phyloP scores from a whole-genome alignment of 202 grass and related monocot species.

The Setaria italica region DNA sequence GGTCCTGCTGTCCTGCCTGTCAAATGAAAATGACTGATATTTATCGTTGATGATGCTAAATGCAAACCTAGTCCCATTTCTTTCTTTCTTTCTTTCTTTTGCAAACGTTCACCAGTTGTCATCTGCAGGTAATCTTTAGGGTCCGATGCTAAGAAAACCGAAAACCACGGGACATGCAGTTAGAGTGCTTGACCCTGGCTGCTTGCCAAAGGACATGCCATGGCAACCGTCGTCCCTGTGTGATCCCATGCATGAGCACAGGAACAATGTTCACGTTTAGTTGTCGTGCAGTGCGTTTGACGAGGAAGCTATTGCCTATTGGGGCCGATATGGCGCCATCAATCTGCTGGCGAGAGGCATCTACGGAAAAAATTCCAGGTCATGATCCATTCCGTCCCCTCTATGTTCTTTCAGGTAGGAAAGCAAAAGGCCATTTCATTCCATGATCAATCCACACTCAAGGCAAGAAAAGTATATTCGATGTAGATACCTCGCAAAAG shows the following conservation, averaged over 20 bases:
- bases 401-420: not conserved
- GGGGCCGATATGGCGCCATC: not conserved
- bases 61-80: not conserved
- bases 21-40: not conserved
- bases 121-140: not conserved
- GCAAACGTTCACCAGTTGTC: not conserved
- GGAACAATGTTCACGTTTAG: not conserved
- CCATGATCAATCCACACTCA: not conserved
- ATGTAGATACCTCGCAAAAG: not conserved
- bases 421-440: not conserved
- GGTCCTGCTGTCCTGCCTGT: not conserved
- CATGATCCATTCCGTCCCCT: too few species aligned
- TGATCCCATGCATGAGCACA: not conserved
- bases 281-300: not conserved
- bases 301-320: not conserved
- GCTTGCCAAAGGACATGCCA: not conserved
- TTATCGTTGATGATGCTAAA: not conserved
- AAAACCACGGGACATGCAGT: not conserved
- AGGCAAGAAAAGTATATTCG: slow-evolving; percentile 22
- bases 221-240: not conserved
- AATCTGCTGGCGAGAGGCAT: not conserved
- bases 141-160: not conserved
- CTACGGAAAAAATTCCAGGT: not conserved
- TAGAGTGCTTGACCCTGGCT: not conserved
- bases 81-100: not conserved